These are phyloP conservation scores for Pseudogymnoascus sp. DNA, from an alignment of 2,329 filamentous ascomycete genomes.

Conservation along the genomic window DNA sequence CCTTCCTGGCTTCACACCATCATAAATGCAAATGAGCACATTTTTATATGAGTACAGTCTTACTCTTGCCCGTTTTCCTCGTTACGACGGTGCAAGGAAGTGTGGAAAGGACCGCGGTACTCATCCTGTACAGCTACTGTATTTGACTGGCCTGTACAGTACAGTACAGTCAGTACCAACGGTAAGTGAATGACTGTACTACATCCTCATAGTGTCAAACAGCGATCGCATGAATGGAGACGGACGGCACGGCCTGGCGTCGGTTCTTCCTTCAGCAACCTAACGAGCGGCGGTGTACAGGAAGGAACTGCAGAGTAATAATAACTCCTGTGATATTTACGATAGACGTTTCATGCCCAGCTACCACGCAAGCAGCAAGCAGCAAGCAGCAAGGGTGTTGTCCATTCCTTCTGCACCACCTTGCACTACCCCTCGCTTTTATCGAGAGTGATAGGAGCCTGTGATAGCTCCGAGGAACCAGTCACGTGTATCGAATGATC, in stretches of 20 bases:
- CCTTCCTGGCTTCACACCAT: neutral
- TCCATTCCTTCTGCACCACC: neutral
- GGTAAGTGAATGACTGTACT: neutral
- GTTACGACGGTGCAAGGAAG: neutral
- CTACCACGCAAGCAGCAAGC: neutral
- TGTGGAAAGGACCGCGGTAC: neutral
- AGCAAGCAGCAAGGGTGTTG: conserved; percentile 3
- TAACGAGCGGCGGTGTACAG: conserved; percentile 1
- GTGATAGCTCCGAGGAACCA: neutral
- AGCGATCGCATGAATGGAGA: conserved; percentile 1
- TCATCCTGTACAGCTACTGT: neutral
- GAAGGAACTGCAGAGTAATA: neutral
- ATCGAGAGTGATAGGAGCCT: neutral
- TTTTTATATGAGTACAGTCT: conserved; percentile 5
- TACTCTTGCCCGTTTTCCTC: neutral
- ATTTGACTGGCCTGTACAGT: neutral
- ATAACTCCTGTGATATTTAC: neutral
- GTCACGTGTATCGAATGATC: neutral
- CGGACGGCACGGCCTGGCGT: neutral
- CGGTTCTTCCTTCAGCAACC: conserved; percentile 5
- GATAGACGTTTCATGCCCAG: conserved; percentile 1
- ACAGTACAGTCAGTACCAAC: neutral
- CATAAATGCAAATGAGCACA: conserved; percentile 1
- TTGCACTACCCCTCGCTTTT: neutral
- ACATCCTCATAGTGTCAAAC: neutral